Evolutionary conservation across 2,329 filamentous ascomycete genomes (phyloP).

Genomic region (Ophiostoma australiae): DNA sequence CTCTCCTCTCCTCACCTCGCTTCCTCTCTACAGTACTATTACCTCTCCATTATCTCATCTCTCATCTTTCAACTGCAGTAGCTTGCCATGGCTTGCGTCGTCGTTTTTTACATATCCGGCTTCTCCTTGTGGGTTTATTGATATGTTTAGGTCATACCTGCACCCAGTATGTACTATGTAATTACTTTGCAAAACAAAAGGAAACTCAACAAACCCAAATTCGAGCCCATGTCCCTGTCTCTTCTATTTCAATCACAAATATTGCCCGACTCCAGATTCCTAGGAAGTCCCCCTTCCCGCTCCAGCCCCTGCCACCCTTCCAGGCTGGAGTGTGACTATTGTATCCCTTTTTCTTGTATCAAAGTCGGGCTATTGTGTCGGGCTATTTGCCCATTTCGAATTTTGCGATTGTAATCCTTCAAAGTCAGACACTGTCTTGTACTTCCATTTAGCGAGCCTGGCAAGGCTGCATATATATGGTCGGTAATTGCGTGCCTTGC

Average conservation of each 20-base stretch:
- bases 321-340: not conserved
- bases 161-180: too few relatives aligned
- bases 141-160: not conserved
- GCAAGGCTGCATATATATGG: not conserved
- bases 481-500: not conserved
- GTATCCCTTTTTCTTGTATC: not conserved
- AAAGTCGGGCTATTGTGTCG: not conserved
- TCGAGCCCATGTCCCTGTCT: not conserved
- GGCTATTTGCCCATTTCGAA: not conserved
- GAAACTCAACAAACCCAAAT: too few relatives aligned
- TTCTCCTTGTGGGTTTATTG: conserved; percentile 3
- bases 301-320: not conserved
- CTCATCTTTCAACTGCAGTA: conserved; percentile 1
- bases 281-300: not conserved
- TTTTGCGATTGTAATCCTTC: not conserved
- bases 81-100: not conserved
- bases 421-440: not conserved
- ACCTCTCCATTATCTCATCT: not conserved
- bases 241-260: not conserved
- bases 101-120: not conserved
- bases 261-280: not conserved
- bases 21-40: not conserved
- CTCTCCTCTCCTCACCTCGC: not conserved
- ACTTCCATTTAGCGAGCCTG: not conserved
- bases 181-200: too few relatives aligned